A percentile compares a stretch with the other conserved stretches of the same genome.
phyloP scores from a whole-genome alignment of 2,329 filamentous ascomycete genomes.

The Aspergillus awamori region DNA sequence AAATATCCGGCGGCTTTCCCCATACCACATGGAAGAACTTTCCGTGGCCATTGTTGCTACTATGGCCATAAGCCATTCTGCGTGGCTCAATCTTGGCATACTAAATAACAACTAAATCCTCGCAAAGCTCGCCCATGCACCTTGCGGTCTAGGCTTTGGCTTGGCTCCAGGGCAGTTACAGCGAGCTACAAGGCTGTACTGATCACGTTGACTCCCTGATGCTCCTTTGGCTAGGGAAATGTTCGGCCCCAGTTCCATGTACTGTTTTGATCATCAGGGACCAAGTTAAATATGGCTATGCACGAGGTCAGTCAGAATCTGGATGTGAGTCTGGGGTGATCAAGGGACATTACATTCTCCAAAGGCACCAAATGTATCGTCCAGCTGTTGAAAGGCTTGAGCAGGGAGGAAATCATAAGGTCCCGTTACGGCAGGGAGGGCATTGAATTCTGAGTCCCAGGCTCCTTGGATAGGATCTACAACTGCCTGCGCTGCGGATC shows the following conservation, averaged over 20 bases:
- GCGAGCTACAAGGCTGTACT: not conserved
- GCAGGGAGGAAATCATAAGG: slow-evolving; percentile 1
- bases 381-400: slow-evolving; percentile 1
- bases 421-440: not conserved
- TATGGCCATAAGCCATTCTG: too few relatives aligned
- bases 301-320: not conserved
- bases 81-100: too few relatives aligned
- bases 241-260: slow-evolving; percentile 8
- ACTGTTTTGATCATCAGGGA: slow-evolving; percentile 4
- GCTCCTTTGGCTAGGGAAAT: not conserved
- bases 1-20: too few relatives aligned
- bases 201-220: too few relatives aligned
- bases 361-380: slow-evolving; percentile 6
- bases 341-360: not conserved
- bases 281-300: slow-evolving; percentile 2
- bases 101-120: too few relatives aligned
- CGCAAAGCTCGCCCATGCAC: too few relatives aligned
- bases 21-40: too few relatives aligned
- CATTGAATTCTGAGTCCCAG: not conserved
- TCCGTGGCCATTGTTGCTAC: too few relatives aligned
- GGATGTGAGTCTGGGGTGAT: not conserved
- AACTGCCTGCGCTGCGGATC: not conserved
- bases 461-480: not conserved
- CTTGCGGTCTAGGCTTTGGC: accelerated
- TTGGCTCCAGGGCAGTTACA: not conserved